Conservation (phyloP, 2,329 filamentous ascomycete species). For the Nothomitra cinnamomea region DNA sequence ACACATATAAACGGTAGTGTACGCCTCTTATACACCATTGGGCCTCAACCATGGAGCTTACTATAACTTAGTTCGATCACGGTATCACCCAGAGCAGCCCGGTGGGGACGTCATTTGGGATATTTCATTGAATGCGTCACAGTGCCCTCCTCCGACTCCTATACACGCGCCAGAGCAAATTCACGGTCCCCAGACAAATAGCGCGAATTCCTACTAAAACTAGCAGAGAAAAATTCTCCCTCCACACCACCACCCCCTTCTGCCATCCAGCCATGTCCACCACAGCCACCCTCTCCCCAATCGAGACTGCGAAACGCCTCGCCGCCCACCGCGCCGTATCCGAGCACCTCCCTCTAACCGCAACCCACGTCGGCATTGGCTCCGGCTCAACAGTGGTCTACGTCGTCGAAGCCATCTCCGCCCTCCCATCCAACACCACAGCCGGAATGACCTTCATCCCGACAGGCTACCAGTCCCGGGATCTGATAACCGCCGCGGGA, state of each 20-base stretch:
- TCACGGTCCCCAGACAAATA: too few species aligned
- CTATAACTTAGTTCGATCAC: too few species aligned
- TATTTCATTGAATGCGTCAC: too few species aligned
- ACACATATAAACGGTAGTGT: too few species aligned
- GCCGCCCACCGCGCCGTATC: conserved; percentile 59
- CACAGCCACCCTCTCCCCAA: not conserved
- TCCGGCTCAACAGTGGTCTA: conserved; percentile 71
- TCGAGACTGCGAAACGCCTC: conserved; percentile 59
- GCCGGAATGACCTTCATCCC: conserved; percentile 68
- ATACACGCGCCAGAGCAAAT: too few species aligned
- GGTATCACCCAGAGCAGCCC: too few species aligned
- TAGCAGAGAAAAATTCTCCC: too few species aligned
- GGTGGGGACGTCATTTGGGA: too few species aligned
- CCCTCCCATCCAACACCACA: conserved; percentile 36
- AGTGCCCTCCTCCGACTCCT: too few species aligned
- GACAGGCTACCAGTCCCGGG: conserved; percentile 79
- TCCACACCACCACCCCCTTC: not conserved
- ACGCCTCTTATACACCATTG: too few species aligned
- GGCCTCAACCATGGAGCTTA: too few species aligned
- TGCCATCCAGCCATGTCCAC: not conserved
- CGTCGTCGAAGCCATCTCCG: conserved; percentile 64
- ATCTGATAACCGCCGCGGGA: conserved; percentile 66
- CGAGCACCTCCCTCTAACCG: conserved; percentile 48
- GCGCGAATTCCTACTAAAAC: too few species aligned
- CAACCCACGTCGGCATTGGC: conserved; percentile 59